Base-by-base conservation (phyloP, 495 filamentous ascomycete species). In the Thermothielavioides terrestris region DNA sequence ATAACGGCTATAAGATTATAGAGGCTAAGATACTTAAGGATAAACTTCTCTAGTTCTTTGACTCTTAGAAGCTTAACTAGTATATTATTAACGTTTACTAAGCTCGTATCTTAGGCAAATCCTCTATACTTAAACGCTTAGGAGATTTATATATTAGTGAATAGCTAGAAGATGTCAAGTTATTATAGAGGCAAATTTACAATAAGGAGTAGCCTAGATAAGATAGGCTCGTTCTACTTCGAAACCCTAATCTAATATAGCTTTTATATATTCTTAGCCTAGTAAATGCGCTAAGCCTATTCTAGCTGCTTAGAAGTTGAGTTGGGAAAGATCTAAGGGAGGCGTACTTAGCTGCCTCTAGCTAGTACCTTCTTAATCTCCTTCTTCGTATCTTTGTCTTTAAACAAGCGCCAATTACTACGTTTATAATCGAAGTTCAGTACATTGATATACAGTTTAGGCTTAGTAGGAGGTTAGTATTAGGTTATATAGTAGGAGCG, bases 1-100 rank as follows among this genome's bases (percentile, higher is more conserved):
- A 51, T 51, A 32, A 60, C 32, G 0, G 55, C 43, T 5, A 48
- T 46, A 2, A 60, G 10, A 37, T 60, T 51, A 11, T 47, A 11
- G 23, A 58, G 55, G n/a, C 8, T n/a, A 4, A 60, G 15, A 0
- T 46, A 7, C 8, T 46, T 9, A 2, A 58, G 8, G 10, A 60
- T 32, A 1, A 14, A 18, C 1, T 21, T 17, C 2, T 32, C 22
- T 10, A 60, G 18, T 14, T 60, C 58, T 1, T 39, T 8, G 2
- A 37, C 36, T 14, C 11, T 9, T 12, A 60, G 23, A 11, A 58
- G 4, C 8, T 8, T 35, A 7, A 54, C 4, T 3, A 59, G 34
- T 9, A 18, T 10, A 1, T 17, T 42, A 11, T 26, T 8, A 0
- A 31, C 2, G 11, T 57, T 49, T 2, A 10, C 17, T 0, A 5